Percentiles rank a stretch among this genome's conserved stretches.
phyloP scores from a whole-genome alignment of 306 rosid species.

The Mucuna pruriens region DNA sequence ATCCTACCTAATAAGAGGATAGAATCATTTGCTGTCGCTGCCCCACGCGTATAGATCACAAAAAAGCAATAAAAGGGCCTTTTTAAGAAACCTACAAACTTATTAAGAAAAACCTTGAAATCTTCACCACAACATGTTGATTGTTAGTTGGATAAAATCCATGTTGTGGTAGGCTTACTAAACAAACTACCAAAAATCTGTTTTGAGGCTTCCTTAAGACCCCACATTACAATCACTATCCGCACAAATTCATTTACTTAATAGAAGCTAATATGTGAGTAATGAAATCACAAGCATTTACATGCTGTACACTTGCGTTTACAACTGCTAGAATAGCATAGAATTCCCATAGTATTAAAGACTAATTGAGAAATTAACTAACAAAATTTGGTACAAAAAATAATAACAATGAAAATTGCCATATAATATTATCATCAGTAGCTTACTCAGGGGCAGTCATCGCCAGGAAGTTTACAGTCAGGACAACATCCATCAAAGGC shows the following conservation, averaged over 20 bases:
- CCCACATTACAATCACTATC: neutral
- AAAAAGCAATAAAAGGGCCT: neutral
- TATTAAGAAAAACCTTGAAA: neutral
- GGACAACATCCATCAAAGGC: conserved; percentile 97
- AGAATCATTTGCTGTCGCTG: neutral
- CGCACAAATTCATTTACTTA: neutral
- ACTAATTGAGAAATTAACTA: neutral
- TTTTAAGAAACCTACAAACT: neutral
- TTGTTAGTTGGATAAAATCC: neutral
- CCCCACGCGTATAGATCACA: neutral
- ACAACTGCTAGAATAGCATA: neutral
- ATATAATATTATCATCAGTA: conserved; percentile 1
- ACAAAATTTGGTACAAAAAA: neutral
- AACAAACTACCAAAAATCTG: neutral
- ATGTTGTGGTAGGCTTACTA: neutral
- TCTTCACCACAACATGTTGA: neutral
- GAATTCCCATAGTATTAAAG: neutral
- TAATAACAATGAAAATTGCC: neutral
- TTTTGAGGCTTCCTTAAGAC: neutral
- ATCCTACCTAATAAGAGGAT: neutral
- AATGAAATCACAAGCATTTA: conserved; percentile 1
- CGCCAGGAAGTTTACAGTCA: conserved; percentile 93
- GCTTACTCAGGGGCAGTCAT: conserved; percentile 93
- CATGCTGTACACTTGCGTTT: neutral
- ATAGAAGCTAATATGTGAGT: neutral